Percentiles rank a stretch among this genome's conserved stretches.
Evolutionary conservation across 805 yeast genomes (phyloP).

Genomic region (Millerago galiae): DNA sequence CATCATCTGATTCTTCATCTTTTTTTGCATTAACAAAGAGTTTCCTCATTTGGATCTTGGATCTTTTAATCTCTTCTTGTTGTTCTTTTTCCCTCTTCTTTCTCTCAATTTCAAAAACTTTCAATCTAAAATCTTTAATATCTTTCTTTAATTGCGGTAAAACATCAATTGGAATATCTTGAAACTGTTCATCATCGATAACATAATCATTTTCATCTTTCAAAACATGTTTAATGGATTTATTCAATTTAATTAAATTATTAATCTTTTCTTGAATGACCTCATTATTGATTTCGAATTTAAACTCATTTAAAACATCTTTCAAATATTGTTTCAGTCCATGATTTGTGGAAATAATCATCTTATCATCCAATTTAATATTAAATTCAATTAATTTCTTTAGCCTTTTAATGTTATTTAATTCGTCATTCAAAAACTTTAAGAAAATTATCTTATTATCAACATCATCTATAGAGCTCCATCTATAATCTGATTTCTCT

Average conservation of each 20-base stretch:
- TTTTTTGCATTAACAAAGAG: slow-evolving; percentile 34
- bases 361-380: neutral
- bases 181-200: slow-evolving; percentile 50
- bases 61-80: slow-evolving; percentile 40
- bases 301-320: slow-evolving; percentile 1
- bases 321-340: slow-evolving; percentile 1
- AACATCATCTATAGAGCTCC: slow-evolving; percentile 32
- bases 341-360: slow-evolving; percentile 1
- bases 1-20: neutral
- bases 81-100: slow-evolving; percentile 43
- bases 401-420: slow-evolving; percentile 1
- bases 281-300: neutral
- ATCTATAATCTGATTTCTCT: slow-evolving; percentile 18
- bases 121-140: slow-evolving; percentile 49
- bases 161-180: slow-evolving; percentile 50
- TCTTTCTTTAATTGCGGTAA: slow-evolving; percentile 46
- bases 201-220: slow-evolving; percentile 30
- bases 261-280: neutral
- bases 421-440: slow-evolving; percentile 19
- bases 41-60: slow-evolving; percentile 40
- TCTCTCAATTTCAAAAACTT: slow-evolving; percentile 45
- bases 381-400: neutral
- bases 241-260: slow-evolving; percentile 5
- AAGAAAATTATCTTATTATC: slow-evolving; percentile 30
- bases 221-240: neutral